Base-by-base conservation (phyloP, 208 protist genomes). In the Lotmaria passim region DNA sequence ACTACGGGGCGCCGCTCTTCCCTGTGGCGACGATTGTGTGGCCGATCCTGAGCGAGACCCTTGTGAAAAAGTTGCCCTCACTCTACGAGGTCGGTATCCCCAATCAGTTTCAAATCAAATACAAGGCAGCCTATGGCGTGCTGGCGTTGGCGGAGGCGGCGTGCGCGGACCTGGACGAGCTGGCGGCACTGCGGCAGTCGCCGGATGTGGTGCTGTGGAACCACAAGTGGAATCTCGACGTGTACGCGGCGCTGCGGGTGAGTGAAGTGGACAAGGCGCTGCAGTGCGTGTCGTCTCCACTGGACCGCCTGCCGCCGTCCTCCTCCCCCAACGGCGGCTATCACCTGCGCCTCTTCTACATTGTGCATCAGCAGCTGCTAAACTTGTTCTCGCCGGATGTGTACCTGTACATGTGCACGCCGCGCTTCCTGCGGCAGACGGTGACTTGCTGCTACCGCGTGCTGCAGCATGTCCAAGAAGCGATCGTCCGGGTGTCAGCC, bases 211-310 rank as follows among this genome's bases (percentile, higher is more conserved):
- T 76, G 24, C 31, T 90, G 57, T 97, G 92, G 90, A 85, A 81
- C 38, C 84, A 90, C 68, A 92, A 90, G 70, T 97, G 92, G 90
- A 97, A 97, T 61, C 80, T 82, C n/a, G 88, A 97, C 60, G 86
- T 94, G 23, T 97, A 97, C 61, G 75, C 75, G 1, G 82, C 85
- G 10, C 74, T 95, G 64, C 81, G 88, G 26, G 52, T 69, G 26
- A 87, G 75, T 26, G 86, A 92, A 73, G 44, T 90, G 62, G 71
- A 81, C 44, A 79, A 79, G 61, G 55, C 61, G 23, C 56, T 86
- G 55, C 57, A 77, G 46, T 66, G 48, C 14, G 57, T 77, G n/a
- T 24, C 71, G 19, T 70, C 63, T 11, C 57, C 71, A 10, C 57
- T 77, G 2, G 71, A 77, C 63, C 56, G 63, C 11, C 57, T 77